Evolutionary conservation across 257 asterid species (phyloP).

Genomic region (Salvia rosmarinus): DNA sequence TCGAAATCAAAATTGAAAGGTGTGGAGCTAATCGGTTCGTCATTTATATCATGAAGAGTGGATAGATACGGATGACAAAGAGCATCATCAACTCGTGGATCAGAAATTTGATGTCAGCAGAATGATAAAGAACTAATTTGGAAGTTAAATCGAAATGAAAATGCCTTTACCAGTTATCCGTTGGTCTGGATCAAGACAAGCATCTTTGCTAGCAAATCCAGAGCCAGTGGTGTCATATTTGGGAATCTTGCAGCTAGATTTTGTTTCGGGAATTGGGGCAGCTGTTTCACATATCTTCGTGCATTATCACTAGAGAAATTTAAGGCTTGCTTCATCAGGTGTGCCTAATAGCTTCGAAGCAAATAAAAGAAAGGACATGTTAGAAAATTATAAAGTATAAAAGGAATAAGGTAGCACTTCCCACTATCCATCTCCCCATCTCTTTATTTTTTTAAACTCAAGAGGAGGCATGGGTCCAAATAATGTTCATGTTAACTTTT

Average conservation of each 20-base stretch:
- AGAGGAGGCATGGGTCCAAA: not conserved
- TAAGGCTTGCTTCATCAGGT: constrained; percentile 77
- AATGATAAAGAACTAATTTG: constrained; percentile 3
- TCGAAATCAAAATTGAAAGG: constrained; percentile 73
- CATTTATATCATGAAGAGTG: constrained; percentile 80
- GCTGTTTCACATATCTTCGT: constrained; percentile 67
- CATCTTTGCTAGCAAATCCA: constrained; percentile 85
- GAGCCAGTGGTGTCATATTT: constrained; percentile 64
- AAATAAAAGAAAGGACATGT: constrained; percentile 19
- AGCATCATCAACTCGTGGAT: constrained; percentile 74
- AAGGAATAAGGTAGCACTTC: constrained; percentile 3
- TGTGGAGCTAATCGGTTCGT: constrained; percentile 69
- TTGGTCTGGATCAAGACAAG: constrained; percentile 79
- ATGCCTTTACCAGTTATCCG: constrained; percentile 69
- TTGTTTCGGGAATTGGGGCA: constrained; percentile 72
- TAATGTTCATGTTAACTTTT: not conserved
- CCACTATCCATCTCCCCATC: not conserved
- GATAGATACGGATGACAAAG: constrained; percentile 75
- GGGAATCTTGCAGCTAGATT: constrained; percentile 69
- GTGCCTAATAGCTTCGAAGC: constrained; percentile 71
- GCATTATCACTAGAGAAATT: constrained; percentile 77
- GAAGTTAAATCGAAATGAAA: not conserved
- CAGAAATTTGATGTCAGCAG: constrained; percentile 27
- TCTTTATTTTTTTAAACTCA: not conserved
- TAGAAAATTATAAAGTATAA: constrained; percentile 20